phyloP scores from a whole-genome alignment of 2,329 filamentous ascomycete species.

The Hypoxylon sp. region DNA sequence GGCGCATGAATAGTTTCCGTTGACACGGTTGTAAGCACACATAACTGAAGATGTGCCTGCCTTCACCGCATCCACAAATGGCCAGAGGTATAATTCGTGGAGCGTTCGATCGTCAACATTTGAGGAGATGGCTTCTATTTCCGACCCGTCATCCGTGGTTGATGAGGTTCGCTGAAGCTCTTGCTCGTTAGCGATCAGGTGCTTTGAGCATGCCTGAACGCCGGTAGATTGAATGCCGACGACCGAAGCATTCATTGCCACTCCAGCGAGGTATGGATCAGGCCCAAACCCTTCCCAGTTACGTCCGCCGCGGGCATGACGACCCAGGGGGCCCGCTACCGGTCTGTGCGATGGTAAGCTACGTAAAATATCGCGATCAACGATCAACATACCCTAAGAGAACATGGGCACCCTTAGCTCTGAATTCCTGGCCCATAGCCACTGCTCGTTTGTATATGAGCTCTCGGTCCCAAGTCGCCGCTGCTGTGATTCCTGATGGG shows the following conservation, averaged over 20 bases:
- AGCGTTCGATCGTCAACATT: slow-evolving; percentile 4
- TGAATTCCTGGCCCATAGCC: slow-evolving; percentile 79
- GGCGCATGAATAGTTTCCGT: slow-evolving; percentile 73
- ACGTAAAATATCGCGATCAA: background rate
- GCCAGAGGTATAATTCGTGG: slow-evolving; percentile 1
- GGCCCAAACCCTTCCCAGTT: slow-evolving; percentile 92
- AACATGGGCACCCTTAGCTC: slow-evolving; percentile 76
- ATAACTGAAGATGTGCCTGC: slow-evolving; percentile 68
- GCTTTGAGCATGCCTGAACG: slow-evolving; percentile 69
- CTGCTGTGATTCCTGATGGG: slow-evolving; percentile 86
- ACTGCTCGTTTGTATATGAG: slow-evolving; percentile 84
- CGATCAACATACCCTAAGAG: slow-evolving; percentile 70
- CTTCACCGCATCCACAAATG: background rate
- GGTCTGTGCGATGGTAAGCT: slow-evolving; percentile 58
- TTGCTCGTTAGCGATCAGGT: slow-evolving; percentile 68
- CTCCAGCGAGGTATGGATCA: slow-evolving; percentile 85
- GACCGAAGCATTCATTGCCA: slow-evolving; percentile 82
- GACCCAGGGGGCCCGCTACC: slow-evolving; percentile 82
- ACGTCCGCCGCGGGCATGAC: slow-evolving; percentile 86
- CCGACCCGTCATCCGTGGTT: slow-evolving; percentile 56
- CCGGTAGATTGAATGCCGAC: slow-evolving; percentile 71
- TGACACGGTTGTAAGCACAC: slow-evolving; percentile 76
- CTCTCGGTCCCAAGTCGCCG: slow-evolving; percentile 87
- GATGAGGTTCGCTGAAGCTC: slow-evolving; percentile 73
- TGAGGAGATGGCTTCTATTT: slow-evolving; percentile 2